phyloP scores from a whole-genome alignment of 257 asterid genomes.

The Salvia miltiorrhiza region DNA sequence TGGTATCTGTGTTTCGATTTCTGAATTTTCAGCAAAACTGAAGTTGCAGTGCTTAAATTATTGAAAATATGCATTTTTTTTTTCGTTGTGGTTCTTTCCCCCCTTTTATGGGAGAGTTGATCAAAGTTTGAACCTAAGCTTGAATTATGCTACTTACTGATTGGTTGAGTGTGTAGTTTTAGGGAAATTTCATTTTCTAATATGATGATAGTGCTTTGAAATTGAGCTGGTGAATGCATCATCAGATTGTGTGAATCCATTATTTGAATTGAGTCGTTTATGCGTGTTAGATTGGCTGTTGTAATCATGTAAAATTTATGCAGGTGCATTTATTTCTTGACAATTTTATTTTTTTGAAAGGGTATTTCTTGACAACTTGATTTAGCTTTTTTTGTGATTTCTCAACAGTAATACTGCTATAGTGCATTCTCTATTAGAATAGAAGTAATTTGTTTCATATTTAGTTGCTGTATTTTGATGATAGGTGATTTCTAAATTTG shows the following conservation, averaged over 20 bases:
- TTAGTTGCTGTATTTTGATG: neutral
- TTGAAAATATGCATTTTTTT: neutral
- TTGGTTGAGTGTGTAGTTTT: neutral
- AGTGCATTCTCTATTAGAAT: neutral
- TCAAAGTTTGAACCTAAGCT: neutral
- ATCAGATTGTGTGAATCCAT: neutral
- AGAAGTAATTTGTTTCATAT: too few relatives aligned
- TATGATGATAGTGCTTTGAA: neutral
- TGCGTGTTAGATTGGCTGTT: neutral
- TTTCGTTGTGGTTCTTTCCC: neutral
- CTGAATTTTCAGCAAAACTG: neutral
- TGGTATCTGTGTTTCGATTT: neutral
- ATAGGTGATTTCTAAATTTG: too few relatives aligned
- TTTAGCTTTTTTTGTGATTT: neutral
- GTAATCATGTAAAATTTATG: conserved; percentile 4
- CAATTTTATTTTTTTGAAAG: too few relatives aligned
- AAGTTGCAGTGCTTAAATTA: neutral
- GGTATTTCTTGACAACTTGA: too few relatives aligned
- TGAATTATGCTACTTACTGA: neutral
- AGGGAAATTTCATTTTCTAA: too few relatives aligned
- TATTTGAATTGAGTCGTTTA: neutral
- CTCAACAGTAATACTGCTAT: neutral
- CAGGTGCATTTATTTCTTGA: too few relatives aligned
- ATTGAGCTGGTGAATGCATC: too few relatives aligned
- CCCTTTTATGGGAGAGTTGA: neutral